Base-by-base conservation (phyloP, 331 rosid genomes). In the Prunus yedoensis region DNA sequence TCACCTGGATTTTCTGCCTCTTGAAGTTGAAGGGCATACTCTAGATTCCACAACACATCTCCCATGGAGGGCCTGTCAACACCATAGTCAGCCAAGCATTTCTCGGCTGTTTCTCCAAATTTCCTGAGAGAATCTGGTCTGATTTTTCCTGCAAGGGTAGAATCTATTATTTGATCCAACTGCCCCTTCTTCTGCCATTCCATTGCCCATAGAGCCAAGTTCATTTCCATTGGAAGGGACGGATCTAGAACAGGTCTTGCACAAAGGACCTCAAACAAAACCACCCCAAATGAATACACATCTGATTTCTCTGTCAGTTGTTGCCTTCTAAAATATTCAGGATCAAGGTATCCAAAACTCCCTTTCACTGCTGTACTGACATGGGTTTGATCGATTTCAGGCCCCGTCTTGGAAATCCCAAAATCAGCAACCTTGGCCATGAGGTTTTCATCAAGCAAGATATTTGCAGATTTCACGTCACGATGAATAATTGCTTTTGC, bases 391-490 rank as follows among this genome's bases (percentile, higher is more conserved):
- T 89, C 91, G 4, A 91, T 68, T 73, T 89, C 94, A 7, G 94
- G 91, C 46, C 97, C 94, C 0, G 87, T 79, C 77, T 91, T 91
- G 10, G 97, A 89, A n/a, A 91, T 81, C 66, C 97, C 94, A 20
- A 91, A 91, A 79, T 89, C 97, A 73, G 97, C 94, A 66, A 91
- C 97, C 75, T 89, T 91, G 43, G 97, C 94, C 94, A 87, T 87
- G 30, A 91, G 87, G 75, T 87, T 89, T 84, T 91, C 97, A 20
- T 91, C 93, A 30, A 89, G 90, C 51, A 91, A 84, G 58, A 91
- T 91, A 74, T 91, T 91, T 14, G 97, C 92, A 13, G 97, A 89
- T 77, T 91, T 91, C 68, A 89, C 97, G 13, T 91, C 94, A 0
- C 94, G 94, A 66, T 91, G 94, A 77, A 91, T 91, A 68, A 91